Base-by-base conservation (phyloP, 2,329 filamentous ascomycete species). In the Dendryphion nanum region DNA sequence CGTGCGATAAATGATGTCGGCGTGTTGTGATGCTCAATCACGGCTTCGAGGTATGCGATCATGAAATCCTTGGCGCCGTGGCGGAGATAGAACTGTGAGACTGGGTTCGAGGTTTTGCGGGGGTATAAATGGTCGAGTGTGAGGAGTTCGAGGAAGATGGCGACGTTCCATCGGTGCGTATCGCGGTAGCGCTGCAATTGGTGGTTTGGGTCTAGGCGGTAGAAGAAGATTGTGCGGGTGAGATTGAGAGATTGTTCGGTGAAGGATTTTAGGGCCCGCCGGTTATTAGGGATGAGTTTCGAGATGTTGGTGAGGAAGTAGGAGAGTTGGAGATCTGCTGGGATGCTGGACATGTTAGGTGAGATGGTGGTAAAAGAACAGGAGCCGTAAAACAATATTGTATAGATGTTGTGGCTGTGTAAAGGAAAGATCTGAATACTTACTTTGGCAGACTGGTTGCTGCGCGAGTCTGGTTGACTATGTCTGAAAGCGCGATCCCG, bases 131-230 rank as follows among this genome's bases (percentile, higher is more conserved):
- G 24, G 10, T 30, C 26, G 20, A 24, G 4, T 7, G 44, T 31
- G 13, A 59, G 39, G 2, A 57, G 35, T 2, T 51, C 50, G 18
- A 44, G 15, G 31, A 47, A 55, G 18, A 59, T 34, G 1, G 46
- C 38, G 8, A 51, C 33, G 28, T 59, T 59, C 50, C 50, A 58
- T 28, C 54, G 46, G 6, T 41, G 30, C 1, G n/a, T 18, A 19
- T 59, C 50, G 23, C 54, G 53, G 20, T 47, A 53, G 10, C 56
- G 47, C 21, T 51, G 44, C 31, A 57, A 54, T 21, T 57, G 54
- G n/a, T 45, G 46, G n/a, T 3, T 7, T 5, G 26, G 7, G 14
- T 42, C 36, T 4, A 56, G 37, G 15, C 53, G 44, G 32, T 52
- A 55, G 46, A 47, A 57, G 44, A 50, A 59, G 15, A 55, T 51